Evolutionary conservation across 2,329 filamentous ascomycete genomes (phyloP), one percentile per base, ranked within the genome.

Genomic region (Aschersonia sp.): DNA sequence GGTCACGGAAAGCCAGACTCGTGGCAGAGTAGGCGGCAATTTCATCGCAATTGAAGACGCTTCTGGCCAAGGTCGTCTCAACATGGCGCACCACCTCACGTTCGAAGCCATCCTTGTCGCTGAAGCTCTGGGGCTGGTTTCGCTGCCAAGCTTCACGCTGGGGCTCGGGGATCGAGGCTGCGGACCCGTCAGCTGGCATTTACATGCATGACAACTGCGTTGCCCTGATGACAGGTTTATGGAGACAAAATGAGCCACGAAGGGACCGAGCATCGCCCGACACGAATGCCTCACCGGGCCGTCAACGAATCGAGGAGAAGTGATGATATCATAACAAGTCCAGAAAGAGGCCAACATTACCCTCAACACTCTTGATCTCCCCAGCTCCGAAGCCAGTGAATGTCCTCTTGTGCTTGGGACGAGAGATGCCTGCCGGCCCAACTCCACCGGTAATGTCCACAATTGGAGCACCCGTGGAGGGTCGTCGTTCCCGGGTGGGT

Each of bases 31-130:
- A 98, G 32, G 89, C 89, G 47, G 92, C 92, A 48, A 78, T 76
- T 68, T 98, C 92, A 71, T 98, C 89, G 68, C 92, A 98, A 68
- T 98, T 98, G 78, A 91, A 97, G 65, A 98, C 79, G 60, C 89
- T 96, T 51, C 92, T 86, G 52, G 92, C 92, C 52, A 98, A 76
- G 3, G 89, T 95, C 3, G 92, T 97, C 69, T 98, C 92, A 60
- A 98, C 86, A 72, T 98, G 92, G 55, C 84, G 83, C 54, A 98
- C 88, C 49, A 94, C 77, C 61, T 95, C 89, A 63, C 72, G 80
- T 72, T 92, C 73, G 61, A 97, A 96, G 50, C 88, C 84, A 20
- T 94, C 88, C 63, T 87, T 81, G 56, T 75, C 80, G 52, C 72
- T 75, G 69, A 96, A 96, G 51, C 78, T 80, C 55, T 76, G 69